Evolutionary conservation across 371 early-diverging fungal genomes (phyloP), one percentile per base, ranked within the genome.

Genomic region (Sporodiniella umbellata): DNA sequence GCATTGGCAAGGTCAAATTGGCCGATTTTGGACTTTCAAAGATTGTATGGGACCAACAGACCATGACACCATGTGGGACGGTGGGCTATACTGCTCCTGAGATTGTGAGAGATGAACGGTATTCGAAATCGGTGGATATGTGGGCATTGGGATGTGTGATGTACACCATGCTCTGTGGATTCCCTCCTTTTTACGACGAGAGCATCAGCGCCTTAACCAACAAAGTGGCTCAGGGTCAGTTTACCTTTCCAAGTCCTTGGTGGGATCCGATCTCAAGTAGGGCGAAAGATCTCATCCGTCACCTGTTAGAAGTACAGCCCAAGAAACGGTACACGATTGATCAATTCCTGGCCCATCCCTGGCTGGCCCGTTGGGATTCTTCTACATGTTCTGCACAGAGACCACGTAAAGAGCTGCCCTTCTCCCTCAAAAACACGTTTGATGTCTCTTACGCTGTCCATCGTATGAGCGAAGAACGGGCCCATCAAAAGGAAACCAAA

Each of bases 121-220:
- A 92, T 62, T 85, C 86, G 43, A 89, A 87, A 65, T 80, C 86
- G 11, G 94, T 94, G 8, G 95, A 95, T 64, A 86, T 93, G 85
- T 95, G 96, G 96, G 90, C 94, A 12, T 77, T 94, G 37, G 96
- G 96, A 33, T 94, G 93, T 62, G 91, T 95, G 39, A 76, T 94
- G 4, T 95, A 94, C 54, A 90, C 92, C 1, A 64, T 94, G 62
- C 73, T 94, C n/a, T 90, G 91, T 50, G 96, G 94, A 0, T 92
- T 89, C 61, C 94, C 93, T 42, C 94, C 96, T 7, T 94, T 94
- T 62, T 90, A 89, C 56, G 92, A 90, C 53, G 90, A 90, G 49
- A 86, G 86, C 49, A 85, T 87, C 45, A 74, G 79, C 49, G 75
- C 77, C 2, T 62, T 92, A 56, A 88, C 88, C 1, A 79, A 86